Evolutionary conservation across 2,329 filamentous ascomycete species (phyloP).

Genomic region (Ophiosphaerella narmari): DNA sequence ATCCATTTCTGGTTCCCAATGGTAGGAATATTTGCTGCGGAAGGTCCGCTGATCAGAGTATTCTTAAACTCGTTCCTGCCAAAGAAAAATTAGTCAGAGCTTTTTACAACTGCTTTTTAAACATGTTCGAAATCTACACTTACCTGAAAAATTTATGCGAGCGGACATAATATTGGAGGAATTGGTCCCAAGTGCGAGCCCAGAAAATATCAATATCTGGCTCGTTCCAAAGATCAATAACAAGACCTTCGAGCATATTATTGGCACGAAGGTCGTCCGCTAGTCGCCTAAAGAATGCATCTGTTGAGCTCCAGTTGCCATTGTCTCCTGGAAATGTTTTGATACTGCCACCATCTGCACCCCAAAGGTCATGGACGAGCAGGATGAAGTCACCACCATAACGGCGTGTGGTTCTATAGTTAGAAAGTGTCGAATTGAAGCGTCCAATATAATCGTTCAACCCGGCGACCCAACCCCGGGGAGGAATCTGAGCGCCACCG

Average conservation of each 20-base stretch:
- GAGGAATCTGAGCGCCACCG: constrained; percentile 50
- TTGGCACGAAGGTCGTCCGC: constrained; percentile 48
- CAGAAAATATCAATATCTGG: constrained; percentile 52
- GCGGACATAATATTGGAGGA: constrained; percentile 45
- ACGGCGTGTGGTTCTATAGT: constrained; percentile 52
- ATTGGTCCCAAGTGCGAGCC: constrained; percentile 45
- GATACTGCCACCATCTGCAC: constrained; percentile 52
- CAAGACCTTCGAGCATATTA: constrained; percentile 42
- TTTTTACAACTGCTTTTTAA: constrained; percentile 8
- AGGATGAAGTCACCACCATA: constrained; percentile 52
- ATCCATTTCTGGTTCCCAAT: constrained; percentile 43
- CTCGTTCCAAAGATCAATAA: constrained; percentile 61
- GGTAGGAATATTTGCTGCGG: constrained; percentile 42
- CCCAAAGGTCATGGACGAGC: constrained; percentile 56
- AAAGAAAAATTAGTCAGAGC: background rate
- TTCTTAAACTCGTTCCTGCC: constrained; percentile 3
- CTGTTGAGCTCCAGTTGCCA: constrained; percentile 54
- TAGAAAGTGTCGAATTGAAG: constrained; percentile 51
- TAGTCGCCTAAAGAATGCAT: constrained; percentile 49
- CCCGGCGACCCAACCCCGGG: constrained; percentile 47
- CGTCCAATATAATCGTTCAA: constrained; percentile 36
- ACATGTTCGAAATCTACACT: constrained; percentile 9
- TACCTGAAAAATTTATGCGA: constrained; percentile 48
- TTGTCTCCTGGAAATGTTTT: constrained; percentile 56
- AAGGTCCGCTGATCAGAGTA: constrained; percentile 47